Percentiles rank a stretch among this genome's conserved stretches.
Conservation (phyloP, 164 flowering plant species). For the Liriodendron chinense region DNA sequence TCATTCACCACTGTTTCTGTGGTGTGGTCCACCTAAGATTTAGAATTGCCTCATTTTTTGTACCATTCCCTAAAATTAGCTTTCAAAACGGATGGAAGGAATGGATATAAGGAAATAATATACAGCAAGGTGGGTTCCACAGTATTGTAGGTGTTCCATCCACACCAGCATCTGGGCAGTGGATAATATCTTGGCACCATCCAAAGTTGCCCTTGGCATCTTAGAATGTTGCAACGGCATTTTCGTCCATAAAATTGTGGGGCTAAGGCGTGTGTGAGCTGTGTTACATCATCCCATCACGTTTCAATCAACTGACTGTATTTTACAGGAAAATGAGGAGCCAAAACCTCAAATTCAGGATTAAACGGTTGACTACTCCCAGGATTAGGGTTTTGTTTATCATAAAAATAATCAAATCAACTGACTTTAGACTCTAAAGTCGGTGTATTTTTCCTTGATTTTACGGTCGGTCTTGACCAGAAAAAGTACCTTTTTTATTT, state of each 20-base stretch:
- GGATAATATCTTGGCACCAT: too few relatives aligned
- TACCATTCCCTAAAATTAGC: too few relatives aligned
- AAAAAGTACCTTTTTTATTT: too few relatives aligned
- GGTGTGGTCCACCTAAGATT: too few relatives aligned
- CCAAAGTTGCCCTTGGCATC: too few relatives aligned
- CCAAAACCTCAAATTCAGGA: slow-evolving; percentile 30
- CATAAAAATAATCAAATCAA: neutral
- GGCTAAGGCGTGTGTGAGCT: neutral
- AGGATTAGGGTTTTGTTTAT: neutral
- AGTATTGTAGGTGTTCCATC: too few relatives aligned
- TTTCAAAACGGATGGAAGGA: too few relatives aligned
- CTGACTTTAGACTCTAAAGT: neutral
- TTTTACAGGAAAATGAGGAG: neutral
- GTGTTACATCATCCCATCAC: neutral
- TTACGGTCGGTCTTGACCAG: neutral
- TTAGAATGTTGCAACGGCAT: neutral
- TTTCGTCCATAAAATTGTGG: neutral
- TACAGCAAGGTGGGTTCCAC: too few relatives aligned
- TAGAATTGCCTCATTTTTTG: too few relatives aligned
- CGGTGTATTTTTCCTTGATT: neutral
- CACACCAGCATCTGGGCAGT: too few relatives aligned
- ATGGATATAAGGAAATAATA: too few relatives aligned
- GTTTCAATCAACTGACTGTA: neutral
- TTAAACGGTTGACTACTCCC: slow-evolving; percentile 20
- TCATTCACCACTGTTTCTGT: too few relatives aligned